Conservation (phyloP, 2,329 filamentous ascomycete species). For the Scedosporium boydii region DNA sequence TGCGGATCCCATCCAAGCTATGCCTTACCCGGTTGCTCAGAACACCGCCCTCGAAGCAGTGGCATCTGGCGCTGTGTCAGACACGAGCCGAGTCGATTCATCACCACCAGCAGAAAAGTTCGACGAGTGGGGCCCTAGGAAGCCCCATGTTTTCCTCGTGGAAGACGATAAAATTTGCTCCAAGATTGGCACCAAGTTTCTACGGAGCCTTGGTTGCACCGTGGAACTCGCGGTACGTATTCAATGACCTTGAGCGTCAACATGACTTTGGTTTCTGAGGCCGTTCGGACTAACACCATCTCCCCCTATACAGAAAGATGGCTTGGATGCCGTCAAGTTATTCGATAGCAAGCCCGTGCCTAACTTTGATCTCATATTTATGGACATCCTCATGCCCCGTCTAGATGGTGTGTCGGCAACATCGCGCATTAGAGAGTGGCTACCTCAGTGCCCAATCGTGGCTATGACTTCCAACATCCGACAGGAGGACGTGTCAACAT, state of each 20-base stretch:
- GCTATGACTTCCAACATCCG: constrained; percentile 99
- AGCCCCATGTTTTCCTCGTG: constrained; percentile 79
- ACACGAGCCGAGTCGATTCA: constrained; percentile 24
- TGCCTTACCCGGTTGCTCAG: constrained; percentile 60
- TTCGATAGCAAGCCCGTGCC: constrained; percentile 23
- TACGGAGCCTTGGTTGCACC: constrained; percentile 54
- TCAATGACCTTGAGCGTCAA: background rate
- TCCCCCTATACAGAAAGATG: constrained; percentile 44
- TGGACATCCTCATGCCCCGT: constrained; percentile 97
- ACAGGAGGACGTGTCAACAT: constrained; percentile 92
- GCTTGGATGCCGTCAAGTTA: constrained; percentile 70
- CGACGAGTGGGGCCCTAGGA: constrained; percentile 43
- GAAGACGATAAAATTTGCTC: constrained; percentile 68
- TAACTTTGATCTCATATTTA: constrained; percentile 62
- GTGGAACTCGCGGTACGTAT: constrained; percentile 57
- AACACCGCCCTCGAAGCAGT: constrained; percentile 12
- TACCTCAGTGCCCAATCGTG: constrained; percentile 76
- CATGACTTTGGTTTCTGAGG: background rate
- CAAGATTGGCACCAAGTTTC: constrained; percentile 58
- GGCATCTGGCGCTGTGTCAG: background rate
- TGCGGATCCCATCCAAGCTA: constrained; percentile 88
- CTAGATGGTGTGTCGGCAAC: constrained; percentile 92
- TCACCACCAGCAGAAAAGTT: constrained; percentile 33
- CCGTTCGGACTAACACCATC: background rate
- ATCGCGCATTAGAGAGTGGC: constrained; percentile 82